Percentiles rank a stretch among this genome's conserved stretches.
These are phyloP conservation scores for Botrytis porri DNA, from an alignment of 2,329 filamentous ascomycete species.

Conservation along the genomic window DNA sequence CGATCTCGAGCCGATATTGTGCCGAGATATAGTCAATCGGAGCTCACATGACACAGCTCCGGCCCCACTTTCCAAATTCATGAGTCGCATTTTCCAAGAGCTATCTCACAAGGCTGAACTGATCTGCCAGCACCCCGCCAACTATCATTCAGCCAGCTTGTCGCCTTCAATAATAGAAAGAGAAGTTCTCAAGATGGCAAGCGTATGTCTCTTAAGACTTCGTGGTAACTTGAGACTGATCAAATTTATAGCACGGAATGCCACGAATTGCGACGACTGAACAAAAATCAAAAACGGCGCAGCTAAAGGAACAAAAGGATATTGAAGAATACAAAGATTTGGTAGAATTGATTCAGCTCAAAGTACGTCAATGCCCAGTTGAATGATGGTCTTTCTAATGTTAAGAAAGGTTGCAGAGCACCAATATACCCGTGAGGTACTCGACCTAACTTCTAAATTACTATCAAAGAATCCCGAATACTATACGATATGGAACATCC, in stretches of 20 bases:
- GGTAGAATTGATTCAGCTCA: constrained; percentile 63
- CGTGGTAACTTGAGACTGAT: constrained; percentile 30
- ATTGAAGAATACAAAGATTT: constrained; percentile 74
- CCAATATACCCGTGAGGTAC: constrained; percentile 49
- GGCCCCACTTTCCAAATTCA: constrained; percentile 21
- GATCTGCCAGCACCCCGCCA: background rate
- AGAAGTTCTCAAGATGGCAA: constrained; percentile 37
- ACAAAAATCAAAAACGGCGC: constrained; percentile 66
- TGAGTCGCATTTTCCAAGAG: constrained; percentile 22
- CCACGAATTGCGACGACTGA: constrained; percentile 60
- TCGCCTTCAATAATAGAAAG: background rate
- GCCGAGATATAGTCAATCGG: background rate
- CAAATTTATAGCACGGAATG: constrained; percentile 69
- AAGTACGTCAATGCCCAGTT: constrained; percentile 46
- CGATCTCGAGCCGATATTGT: background rate
- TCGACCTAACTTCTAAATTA: constrained; percentile 69
- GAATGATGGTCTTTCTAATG: constrained; percentile 24
- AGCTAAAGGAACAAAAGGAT: constrained; percentile 67
- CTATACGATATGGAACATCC: constrained; percentile 88
- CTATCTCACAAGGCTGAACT: constrained; percentile 6
- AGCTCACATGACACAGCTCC: constrained; percentile 23
- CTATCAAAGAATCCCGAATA: constrained; percentile 80
- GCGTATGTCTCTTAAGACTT: constrained; percentile 34
- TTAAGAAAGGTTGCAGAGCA: constrained; percentile 33
- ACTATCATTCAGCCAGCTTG: background rate